Base-by-base conservation (phyloP, 2,329 filamentous ascomycete species). In the Rhynchosporium agropyri region DNA sequence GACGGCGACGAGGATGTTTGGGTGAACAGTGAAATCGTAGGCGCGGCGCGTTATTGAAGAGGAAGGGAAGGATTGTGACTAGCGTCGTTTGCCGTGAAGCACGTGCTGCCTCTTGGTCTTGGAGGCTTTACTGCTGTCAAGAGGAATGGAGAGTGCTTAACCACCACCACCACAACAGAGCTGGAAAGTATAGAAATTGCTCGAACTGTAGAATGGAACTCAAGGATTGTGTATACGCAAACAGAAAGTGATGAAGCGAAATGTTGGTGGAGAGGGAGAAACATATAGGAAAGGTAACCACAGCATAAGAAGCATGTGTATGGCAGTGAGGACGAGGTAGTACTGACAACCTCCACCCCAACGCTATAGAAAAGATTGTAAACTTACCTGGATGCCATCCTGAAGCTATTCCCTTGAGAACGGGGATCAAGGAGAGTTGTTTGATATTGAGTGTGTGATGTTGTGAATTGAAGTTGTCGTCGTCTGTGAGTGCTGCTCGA, bases 21-120 rank as follows among this genome's bases (percentile, higher is more conserved):
- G 64, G 58, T 51, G 59, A 61, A 36, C 60, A 60, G 65, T 43
- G 12, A 43, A 43, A 53, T 54, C 20, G 50, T 54, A 65, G 63
- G 69, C 67, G 66, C 68, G 67, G 69, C 67, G 66, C 68, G 67
- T 68, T 64, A 66, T 46, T 57, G 60, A 53, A 54, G 63, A 65
- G 61, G 15, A 43, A 12, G 2, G 36, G 7, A 40, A n/a, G 15
- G 40, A 43, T 43, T 12, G 45, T 40, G 54, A 29, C 61, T 65
- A 69, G 65, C 65, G 66, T 42, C 53, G 59, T 57, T 58, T 48
- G 42, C 61, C 51, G 38, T 63, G 60, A n/a, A 63, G 55, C 62
- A 40, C 59, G 66, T 68, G 67, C 40, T 26, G 48, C 58, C 51
- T 45, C 50, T 26, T 55, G 51, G 53, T 10, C 33, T 36, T 36